Conservation (phyloP, 768 basidiomycete species). For the Russula brevipes region DNA sequence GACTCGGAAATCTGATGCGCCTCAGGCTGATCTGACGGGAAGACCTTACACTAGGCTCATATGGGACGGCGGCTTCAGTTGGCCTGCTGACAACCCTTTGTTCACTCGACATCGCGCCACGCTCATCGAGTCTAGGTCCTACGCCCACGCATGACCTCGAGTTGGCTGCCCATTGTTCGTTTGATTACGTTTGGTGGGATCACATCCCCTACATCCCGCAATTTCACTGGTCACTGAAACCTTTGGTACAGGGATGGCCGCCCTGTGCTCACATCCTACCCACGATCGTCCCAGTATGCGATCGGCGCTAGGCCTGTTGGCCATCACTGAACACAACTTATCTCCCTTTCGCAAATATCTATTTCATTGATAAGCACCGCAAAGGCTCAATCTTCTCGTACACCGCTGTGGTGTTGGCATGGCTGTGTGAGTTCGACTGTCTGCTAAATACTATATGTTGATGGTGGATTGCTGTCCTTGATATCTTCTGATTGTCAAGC, state of each 20-base stretch:
- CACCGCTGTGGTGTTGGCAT: constrained; percentile 36
- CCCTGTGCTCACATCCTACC: constrained; percentile 31
- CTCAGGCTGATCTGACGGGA: too few species aligned
- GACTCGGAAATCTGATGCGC: too few species aligned
- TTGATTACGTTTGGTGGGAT: constrained; percentile 2
- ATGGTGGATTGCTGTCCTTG: constrained; percentile 30
- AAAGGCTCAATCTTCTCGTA: constrained; percentile 38
- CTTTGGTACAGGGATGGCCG: neutral
- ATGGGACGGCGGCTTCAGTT: too few species aligned
- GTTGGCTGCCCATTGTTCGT: too few species aligned
- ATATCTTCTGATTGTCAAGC: constrained; percentile 39
- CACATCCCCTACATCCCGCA: neutral
- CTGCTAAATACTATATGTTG: neutral
- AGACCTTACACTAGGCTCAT: too few species aligned
- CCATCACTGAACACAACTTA: neutral
- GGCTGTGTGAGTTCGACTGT: constrained; percentile 33
- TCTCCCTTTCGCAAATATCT: constrained; percentile 25
- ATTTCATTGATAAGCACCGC: constrained; percentile 34
- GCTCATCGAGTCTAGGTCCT: too few species aligned
- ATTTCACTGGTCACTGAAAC: neutral
- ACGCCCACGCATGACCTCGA: too few species aligned
- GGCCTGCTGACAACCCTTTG: too few species aligned
- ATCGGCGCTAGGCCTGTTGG: neutral
- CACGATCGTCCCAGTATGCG: constrained; percentile 32
- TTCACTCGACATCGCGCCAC: too few species aligned